A percentile compares a stretch with the other conserved stretches of the same genome.
These are phyloP conservation scores for Stephania yunnanensis DNA, from an alignment of 164 flowering plant species.

Conservation along the genomic window DNA sequence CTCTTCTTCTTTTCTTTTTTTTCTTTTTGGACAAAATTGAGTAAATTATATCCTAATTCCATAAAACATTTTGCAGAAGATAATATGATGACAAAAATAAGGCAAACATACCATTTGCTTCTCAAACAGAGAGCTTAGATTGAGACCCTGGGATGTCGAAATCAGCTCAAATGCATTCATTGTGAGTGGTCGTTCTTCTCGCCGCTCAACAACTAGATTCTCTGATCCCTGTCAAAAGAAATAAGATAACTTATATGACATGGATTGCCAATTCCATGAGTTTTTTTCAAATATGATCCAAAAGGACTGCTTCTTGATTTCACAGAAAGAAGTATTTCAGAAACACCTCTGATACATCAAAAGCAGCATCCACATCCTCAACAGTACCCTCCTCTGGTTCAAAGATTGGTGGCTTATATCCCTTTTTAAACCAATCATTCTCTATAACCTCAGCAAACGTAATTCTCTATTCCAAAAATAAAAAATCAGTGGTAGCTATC, in stretches of 20 bases:
- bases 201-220: conserved; percentile 81
- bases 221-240: conserved; percentile 41
- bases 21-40: too few relatives aligned
- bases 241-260: background rate
- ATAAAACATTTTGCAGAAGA: background rate
- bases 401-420: conserved; percentile 73
- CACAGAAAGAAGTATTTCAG: background rate
- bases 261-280: background rate
- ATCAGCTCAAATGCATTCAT: conserved; percentile 98
- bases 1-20: too few relatives aligned
- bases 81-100: background rate
- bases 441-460: conserved; percentile 75
- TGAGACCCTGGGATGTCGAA: conserved; percentile 93
- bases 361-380: conserved; percentile 75
- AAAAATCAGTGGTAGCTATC: conserved; percentile 1
- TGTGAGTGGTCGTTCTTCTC: conserved; percentile 67
- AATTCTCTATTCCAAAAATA: conserved; percentile 56
- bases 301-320: background rate
- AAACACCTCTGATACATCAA: conserved; percentile 59
- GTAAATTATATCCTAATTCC: background rate
- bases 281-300: background rate
- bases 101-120: conserved; percentile 66
- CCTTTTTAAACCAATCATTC: conserved; percentile 99
- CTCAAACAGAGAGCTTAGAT: conserved; percentile 76
- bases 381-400: conserved; percentile 57